Base-by-base conservation (phyloP, 805 yeast species). In the Candida corydali region DNA sequence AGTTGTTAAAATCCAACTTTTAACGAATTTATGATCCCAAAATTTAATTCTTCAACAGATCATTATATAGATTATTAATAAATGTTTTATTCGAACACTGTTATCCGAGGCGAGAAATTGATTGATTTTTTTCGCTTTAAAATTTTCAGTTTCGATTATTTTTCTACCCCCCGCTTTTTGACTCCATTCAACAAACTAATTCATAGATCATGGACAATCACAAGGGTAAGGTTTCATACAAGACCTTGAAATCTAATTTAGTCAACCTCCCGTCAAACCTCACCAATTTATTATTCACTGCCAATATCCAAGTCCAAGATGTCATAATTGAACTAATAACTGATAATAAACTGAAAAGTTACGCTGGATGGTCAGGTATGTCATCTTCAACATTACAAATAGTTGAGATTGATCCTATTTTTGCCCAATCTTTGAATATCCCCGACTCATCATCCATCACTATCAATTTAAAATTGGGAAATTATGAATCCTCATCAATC, bases 361-460 rank as follows among this genome's bases (percentile, higher is more conserved):
- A 69, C 44, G 69, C 76, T 14, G 88, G 87, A 3, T 82, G 88
- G 88, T 66, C 82, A 10, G 88, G 88, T 2, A 62, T 75, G 66
- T 54, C 70, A 3, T 55, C 69, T 8, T 38, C 52, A 1, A 41
- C 41, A 6, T 42, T 59, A 0, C 57, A 54, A 19, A 41, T 56
- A 3, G 34, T 86, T 4, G 88, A 82, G 44, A 63, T 86, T 8
- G 95, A 86, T 50, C 80, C 89, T 0, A 52, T 69, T 0, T 80
- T 81, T 52, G 91, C 88, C 0, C 63, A 58, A 26, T 48, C 71
- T 1, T 50, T 80, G 20, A 68, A 65, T 0, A 49, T 86, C 4
- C 37, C 47, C 3, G 81, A 78, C 25, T 58, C 59, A 17, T 54
- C 67, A 7, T 53, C 45, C 4, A 50, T 61, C 14, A 55, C 61